These are phyloP conservation scores for Saccharomyces mikatae DNA, from an alignment of 805 yeast genomes.

Conservation along the genomic window DNA sequence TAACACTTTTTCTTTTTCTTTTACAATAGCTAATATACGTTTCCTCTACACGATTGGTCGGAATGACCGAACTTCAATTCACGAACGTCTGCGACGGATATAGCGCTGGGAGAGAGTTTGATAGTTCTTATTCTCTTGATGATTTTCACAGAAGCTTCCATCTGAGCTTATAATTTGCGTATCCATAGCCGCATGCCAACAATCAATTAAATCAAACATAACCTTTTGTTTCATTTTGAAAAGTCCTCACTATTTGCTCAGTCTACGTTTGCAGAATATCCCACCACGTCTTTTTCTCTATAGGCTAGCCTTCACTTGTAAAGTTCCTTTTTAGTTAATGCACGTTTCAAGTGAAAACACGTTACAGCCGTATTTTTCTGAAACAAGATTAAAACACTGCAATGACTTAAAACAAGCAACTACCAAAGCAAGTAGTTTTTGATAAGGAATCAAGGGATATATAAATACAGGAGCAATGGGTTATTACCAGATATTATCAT, in stretches of 20 bases:
- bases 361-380: not conserved
- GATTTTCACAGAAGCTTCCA: not conserved
- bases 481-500: not conserved
- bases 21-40: not conserved
- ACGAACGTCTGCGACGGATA: not conserved
- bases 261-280: not conserved
- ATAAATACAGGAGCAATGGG: not conserved
- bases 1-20: not conserved
- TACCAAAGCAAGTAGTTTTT: not conserved
- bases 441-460: not conserved
- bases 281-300: not conserved
- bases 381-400: not conserved
- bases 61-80: not conserved
- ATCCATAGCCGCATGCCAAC: not conserved
- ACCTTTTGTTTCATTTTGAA: not conserved
- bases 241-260: not conserved
- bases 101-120: not conserved
- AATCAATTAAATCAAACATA: not conserved
- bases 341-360: not conserved
- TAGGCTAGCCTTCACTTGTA: not conserved
- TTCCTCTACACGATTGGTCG: not conserved
- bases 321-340: not conserved
- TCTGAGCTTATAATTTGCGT: not conserved
- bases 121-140: not conserved
- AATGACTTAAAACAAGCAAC: not conserved